Evolutionary conservation across 1,139 yeast species (phyloP), one percentile per base, ranked within the genome.

Genomic region (Wickerhamiella infanticola): DNA sequence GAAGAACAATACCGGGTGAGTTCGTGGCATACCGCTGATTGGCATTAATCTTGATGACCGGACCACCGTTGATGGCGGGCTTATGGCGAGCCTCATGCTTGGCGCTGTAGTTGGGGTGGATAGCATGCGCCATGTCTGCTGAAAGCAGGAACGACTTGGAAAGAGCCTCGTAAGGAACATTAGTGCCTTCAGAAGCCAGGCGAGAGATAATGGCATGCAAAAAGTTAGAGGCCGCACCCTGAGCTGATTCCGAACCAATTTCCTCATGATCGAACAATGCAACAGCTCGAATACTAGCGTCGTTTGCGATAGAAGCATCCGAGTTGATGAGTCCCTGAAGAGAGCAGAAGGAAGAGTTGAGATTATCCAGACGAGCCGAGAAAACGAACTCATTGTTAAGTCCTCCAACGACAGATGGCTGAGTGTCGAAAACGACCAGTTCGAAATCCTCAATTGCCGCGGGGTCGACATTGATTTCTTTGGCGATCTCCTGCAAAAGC

Each of bases 71-170:
- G 51, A 90, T 66, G 46, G 73, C 72, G 1, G 98, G 97, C 52
- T 77, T 76, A 63, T 88, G 94, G 51, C 73, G 69, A 13, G 74
- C 61, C 61, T 90, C 98, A 62, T 90, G 83, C 55, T 75, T 75
- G 45, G 72, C 73, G 7, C 74, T 66, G 63, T 88, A 90, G 63
- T 90, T 90, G 50, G 98, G 98, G 61, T 90, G 95, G 37, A 88
- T 81, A 31, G 95, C 97, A 60, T 90, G 98, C 1, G 97, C 95
- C 79, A 85, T 90, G 61, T 90, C 98, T 0, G 95, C 85, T 0
- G 97, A 88, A 45, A 90, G 65, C 55, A 90, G 73, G 63, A 90
- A 88, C 1, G 97, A 85, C 60, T 79, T 81, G 11, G 95, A 75
- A 65, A 81, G 74, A 0, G 85, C 65, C 60, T 81, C 79, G 53